These are phyloP conservation scores for Tolypocladium cylindrosporum DNA, from an alignment of 2,329 filamentous ascomycete species.

Conservation along the genomic window DNA sequence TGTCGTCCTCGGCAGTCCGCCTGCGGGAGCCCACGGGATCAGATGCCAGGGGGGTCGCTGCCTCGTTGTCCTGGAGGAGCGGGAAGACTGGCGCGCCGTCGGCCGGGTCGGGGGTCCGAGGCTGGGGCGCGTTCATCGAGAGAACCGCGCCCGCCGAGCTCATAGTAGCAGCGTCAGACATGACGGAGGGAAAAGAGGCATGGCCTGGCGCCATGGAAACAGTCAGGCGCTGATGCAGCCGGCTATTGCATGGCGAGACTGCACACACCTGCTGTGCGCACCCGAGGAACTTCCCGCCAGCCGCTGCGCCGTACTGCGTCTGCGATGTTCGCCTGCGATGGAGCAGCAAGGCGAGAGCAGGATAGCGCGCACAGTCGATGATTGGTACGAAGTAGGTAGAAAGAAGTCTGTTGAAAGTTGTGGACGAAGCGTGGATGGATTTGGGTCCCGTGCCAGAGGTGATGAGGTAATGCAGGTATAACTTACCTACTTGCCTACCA, in stretches of 20 bases:
- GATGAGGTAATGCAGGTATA: neutral
- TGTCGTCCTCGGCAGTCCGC: conserved; percentile 33
- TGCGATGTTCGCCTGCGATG: neutral
- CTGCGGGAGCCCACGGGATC: conserved; percentile 13
- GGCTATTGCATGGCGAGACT: neutral
- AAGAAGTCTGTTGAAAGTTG: neutral
- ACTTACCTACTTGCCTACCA: too few relatives aligned
- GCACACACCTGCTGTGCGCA: neutral
- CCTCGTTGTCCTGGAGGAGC: conserved; percentile 24
- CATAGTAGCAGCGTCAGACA: neutral
- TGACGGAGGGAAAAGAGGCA: neutral
- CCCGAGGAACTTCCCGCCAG: neutral
- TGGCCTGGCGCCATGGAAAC: neutral
- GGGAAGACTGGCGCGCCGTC: conserved; percentile 14
- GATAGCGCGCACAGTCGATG: neutral
- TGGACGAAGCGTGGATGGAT: neutral
- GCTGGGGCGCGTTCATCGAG: neutral
- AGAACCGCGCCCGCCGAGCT: neutral
- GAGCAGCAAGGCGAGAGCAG: neutral
- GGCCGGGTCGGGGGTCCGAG: neutral
- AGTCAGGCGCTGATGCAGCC: neutral
- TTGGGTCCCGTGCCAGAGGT: neutral
- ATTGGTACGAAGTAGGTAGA: neutral
- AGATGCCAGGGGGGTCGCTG: conserved; percentile 14
- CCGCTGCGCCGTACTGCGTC: neutral